phyloP scores from a whole-genome alignment of 768 basidiomycete species.

The Boletus sp. region DNA sequence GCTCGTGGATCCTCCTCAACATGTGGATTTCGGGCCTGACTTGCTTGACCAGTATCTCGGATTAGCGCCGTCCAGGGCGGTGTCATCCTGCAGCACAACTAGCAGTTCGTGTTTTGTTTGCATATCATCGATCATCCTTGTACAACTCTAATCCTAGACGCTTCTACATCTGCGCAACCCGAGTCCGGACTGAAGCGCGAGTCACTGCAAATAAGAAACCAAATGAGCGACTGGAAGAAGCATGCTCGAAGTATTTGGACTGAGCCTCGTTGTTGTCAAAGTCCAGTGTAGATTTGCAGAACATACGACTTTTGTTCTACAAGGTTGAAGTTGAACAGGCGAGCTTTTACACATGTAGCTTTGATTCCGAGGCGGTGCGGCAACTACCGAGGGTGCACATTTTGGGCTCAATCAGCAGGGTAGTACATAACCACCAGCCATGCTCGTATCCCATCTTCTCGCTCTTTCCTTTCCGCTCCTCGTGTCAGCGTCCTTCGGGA shows the following conservation, averaged over 20 bases:
- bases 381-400: not conserved
- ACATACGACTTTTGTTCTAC: not conserved
- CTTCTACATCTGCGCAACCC: not conserved
- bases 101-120: not conserved
- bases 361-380: not conserved
- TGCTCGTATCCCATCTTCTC: conserved; percentile 21
- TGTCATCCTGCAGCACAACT: not conserved
- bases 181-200: not conserved
- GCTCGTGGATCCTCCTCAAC: not conserved
- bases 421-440: conserved; percentile 2
- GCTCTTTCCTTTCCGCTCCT: conserved; percentile 30
- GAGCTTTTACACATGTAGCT: not conserved
- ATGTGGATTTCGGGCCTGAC: not conserved
- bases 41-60: conserved; percentile 10
- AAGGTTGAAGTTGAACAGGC: no score
- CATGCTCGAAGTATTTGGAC: not conserved
- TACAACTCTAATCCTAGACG: not conserved
- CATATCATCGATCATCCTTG: not conserved
- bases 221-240: not conserved
- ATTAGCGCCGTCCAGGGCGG: not conserved
- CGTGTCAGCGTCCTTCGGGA: conserved; percentile 26
- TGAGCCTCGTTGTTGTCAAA: not conserved
- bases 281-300: not conserved
- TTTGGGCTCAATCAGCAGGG: not conserved
- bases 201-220: no score